Evolutionary conservation across 345 rosid genomes (phyloP).

Genomic region (Rhizophora mangle): DNA sequence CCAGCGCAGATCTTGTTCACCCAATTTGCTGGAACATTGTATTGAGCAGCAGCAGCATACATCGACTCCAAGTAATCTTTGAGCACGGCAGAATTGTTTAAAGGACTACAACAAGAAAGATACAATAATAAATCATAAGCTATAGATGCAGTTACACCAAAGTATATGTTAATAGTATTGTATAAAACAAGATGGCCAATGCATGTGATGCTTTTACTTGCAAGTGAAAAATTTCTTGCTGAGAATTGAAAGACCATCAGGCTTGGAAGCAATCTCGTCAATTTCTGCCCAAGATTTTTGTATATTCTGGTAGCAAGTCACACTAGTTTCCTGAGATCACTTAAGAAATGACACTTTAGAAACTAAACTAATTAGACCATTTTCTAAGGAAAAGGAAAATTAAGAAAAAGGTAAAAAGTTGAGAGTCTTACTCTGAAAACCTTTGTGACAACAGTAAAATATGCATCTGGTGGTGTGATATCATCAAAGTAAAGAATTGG

Average conservation of each 20-base stretch:
- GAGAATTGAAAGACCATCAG: conserved; percentile 46
- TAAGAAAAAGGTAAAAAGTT: background rate
- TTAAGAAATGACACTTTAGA: background rate
- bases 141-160: no score
- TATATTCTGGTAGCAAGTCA: conserved; percentile 52
- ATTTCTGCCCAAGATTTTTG: conserved; percentile 54
- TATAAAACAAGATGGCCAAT: background rate
- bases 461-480: conserved; percentile 30
- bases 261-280: conserved; percentile 44
- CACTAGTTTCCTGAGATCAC: conserved; percentile 45
- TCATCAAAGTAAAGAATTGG: conserved; percentile 47
- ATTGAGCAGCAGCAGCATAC: conserved; percentile 43
- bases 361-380: background rate
- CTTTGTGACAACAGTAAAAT: conserved; percentile 30
- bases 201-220: conserved; percentile 23
- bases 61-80: conserved; percentile 18
- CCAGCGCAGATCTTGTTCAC: conserved; percentile 38
- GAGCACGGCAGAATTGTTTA: conserved; percentile 26
- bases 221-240: conserved; percentile 65
- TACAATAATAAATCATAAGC: no score
- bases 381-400: background rate
- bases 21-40: conserved; percentile 29
- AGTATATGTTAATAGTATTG: no score
- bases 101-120: conserved; percentile 20
- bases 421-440: conserved; percentile 25